Evolutionary conservation across 352 stramenopile genomes (phyloP).

Genomic region (Phytophthora gonapodyides): DNA sequence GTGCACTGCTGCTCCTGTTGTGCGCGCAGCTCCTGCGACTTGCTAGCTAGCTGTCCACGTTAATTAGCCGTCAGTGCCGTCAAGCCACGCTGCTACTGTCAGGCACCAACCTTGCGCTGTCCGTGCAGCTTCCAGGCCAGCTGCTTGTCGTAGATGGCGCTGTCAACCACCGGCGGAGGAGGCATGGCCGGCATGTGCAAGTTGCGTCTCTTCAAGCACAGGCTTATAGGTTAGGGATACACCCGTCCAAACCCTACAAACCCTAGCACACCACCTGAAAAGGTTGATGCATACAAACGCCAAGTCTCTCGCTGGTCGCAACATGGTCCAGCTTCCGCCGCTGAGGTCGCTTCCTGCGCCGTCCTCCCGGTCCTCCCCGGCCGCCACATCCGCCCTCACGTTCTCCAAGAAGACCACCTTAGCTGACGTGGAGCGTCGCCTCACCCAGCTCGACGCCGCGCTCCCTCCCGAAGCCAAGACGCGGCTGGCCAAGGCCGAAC

Average conservation of each 20-base stretch:
- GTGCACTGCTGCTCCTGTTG: slow-evolving; percentile 58
- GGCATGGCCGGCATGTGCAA: slow-evolving; percentile 2
- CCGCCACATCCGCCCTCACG: neutral
- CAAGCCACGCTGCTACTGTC: neutral
- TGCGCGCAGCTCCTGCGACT: slow-evolving; percentile 47
- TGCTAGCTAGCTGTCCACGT: slow-evolving; percentile 38
- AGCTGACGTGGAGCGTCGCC: slow-evolving; percentile 61
- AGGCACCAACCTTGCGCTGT: slow-evolving; percentile 43
- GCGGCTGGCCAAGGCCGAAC: slow-evolving; percentile 67
- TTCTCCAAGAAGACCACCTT: slow-evolving; percentile 45
- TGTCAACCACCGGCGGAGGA: slow-evolving; percentile 13
- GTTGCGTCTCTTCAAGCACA: neutral
- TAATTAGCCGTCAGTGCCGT: neutral
- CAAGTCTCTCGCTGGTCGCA: too few species aligned
- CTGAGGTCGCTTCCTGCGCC: too few species aligned
- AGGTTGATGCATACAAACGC: too few species aligned
- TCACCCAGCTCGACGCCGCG: slow-evolving; percentile 47
- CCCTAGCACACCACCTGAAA: too few species aligned
- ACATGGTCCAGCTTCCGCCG: too few species aligned
- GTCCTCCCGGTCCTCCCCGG: too few species aligned
- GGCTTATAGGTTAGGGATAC: too few species aligned
- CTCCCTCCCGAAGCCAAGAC: slow-evolving; percentile 49
- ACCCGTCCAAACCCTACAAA: too few species aligned
- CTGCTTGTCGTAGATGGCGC: slow-evolving; percentile 65
- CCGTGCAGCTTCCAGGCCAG: slow-evolving; percentile 60